Evolutionary conservation across 768 basidiomycete genomes (phyloP).

Genomic region (Pleurotus eryngii): DNA sequence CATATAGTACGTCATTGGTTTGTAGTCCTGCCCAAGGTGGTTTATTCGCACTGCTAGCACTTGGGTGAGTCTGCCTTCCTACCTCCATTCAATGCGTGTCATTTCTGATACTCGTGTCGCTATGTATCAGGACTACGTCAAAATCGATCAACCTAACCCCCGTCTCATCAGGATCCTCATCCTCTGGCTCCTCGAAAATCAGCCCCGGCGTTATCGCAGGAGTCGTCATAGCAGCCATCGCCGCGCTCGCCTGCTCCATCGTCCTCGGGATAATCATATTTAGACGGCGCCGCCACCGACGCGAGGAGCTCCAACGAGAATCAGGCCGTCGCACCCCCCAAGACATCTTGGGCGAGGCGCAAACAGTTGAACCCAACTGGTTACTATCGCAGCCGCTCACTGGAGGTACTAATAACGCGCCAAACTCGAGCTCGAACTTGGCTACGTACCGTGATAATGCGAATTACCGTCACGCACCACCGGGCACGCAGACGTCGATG

Average conservation of each 20-base stretch:
- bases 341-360: background rate
- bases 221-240: background rate
- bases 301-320: background rate
- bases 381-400: background rate
- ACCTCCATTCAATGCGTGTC: background rate
- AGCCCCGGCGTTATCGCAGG: background rate
- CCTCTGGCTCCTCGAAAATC: background rate
- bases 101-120: background rate
- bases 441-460: too few relatives aligned
- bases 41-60: slow-evolving; percentile 25
- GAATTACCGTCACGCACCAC: background rate
- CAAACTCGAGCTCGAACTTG: too few relatives aligned
- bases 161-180: background rate
- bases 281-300: background rate
- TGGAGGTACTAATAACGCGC: background rate
- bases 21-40: slow-evolving; percentile 31
- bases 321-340: background rate
- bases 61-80: slow-evolving; percentile 2
- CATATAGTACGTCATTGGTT: background rate
- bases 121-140: background rate
- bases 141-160: background rate
- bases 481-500: background rate
- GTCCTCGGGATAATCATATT: background rate
- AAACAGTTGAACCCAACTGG: background rate
- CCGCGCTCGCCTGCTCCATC: background rate